phyloP scores from a whole-genome alignment of 2,329 filamentous ascomycete species.

The Diaporthe destruens region DNA sequence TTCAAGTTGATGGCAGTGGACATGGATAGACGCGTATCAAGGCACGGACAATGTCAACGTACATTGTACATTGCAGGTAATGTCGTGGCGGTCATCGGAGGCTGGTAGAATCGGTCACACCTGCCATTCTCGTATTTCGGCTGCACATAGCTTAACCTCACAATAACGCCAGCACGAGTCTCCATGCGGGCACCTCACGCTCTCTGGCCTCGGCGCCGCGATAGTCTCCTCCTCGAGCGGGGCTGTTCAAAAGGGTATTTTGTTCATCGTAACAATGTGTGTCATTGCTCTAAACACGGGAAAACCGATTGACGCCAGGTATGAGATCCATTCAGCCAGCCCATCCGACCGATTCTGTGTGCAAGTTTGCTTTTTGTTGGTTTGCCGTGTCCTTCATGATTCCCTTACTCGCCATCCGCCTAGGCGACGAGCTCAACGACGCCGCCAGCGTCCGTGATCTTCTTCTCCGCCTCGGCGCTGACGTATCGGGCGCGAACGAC shows the following conservation, averaged over 20 bases:
- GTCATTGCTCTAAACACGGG: slow-evolving; percentile 43
- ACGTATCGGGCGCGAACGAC: slow-evolving; percentile 97
- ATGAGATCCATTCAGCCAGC: slow-evolving; percentile 42
- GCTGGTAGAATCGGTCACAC: slow-evolving; percentile 15
- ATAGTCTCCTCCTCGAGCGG: slow-evolving; percentile 8
- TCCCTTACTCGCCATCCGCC: slow-evolving; percentile 45
- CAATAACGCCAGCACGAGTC: slow-evolving; percentile 17
- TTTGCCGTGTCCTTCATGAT: slow-evolving; percentile 36
- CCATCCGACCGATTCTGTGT: slow-evolving; percentile 41
- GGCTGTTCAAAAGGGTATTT: slow-evolving; percentile 38
- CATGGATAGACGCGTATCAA: background rate
- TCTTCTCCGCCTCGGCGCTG: slow-evolving; percentile 95
- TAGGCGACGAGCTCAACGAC: slow-evolving; percentile 96
- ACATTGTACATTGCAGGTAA: background rate
- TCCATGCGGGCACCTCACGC: slow-evolving; percentile 13
- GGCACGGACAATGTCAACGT: too few species aligned
- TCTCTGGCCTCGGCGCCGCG: slow-evolving; percentile 26
- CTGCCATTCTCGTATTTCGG: slow-evolving; percentile 23
- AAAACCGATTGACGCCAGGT: slow-evolving; percentile 42
- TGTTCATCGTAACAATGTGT: slow-evolving; percentile 42
- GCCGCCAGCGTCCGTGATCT: slow-evolving; percentile 98
- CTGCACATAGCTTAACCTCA: slow-evolving; percentile 4
- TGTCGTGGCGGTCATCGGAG: background rate
- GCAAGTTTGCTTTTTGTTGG: slow-evolving; percentile 35
- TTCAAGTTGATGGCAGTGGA: background rate